Base-by-base conservation (phyloP, 2,329 filamentous ascomycete species). In the Aspergillus viridinutans region DNA sequence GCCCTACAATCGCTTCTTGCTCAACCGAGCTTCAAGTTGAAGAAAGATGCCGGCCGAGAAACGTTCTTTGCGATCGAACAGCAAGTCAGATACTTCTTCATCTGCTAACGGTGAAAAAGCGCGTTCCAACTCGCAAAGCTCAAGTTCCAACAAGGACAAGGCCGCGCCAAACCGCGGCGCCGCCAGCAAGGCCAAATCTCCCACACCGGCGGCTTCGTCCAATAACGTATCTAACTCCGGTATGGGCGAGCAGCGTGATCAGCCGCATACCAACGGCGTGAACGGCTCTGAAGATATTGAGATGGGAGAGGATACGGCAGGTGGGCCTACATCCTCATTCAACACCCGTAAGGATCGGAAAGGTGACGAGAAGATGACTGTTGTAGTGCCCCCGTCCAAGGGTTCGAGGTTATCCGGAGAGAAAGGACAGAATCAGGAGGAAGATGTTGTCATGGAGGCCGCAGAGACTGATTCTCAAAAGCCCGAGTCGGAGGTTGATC, bases 341-440 rank as follows among this genome's bases (percentile, higher is more conserved):
- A 89, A 89, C 78, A 77, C 72, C 66, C 75, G 79, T 69, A 88
- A 86, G 77, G 83, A 82, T 67, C 88, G 87, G 78, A 86, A 91
- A 69, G 86, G 83, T 68, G 88, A 90, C 66, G 86, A 80, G 67
- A 88, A 90, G 79, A 91, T 91, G 87, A 91, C 88, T 52, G 88
- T 91, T 63, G 88, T 92, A 67, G 87, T 91, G 48, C 88, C 89
- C 54, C 87, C 87, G 57, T 84, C 86, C 63, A 90, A 90, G 80
- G 78, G 79, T 68, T 78, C 81, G 61, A 80, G 85, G 76, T 76
- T 82, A 57, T 82, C 85, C 57, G 79, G 79, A 64, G 80, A 82
- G 61, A 75, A 80, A 54, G 76, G 78, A 32, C 80, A 84, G 63
- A 85, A 88, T 69, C 80, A 80, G 58, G 87, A 90, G 66, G 86